Conservation (phyloP, 176 grass and related monocot genomes). For the Musa beccarii region DNA sequence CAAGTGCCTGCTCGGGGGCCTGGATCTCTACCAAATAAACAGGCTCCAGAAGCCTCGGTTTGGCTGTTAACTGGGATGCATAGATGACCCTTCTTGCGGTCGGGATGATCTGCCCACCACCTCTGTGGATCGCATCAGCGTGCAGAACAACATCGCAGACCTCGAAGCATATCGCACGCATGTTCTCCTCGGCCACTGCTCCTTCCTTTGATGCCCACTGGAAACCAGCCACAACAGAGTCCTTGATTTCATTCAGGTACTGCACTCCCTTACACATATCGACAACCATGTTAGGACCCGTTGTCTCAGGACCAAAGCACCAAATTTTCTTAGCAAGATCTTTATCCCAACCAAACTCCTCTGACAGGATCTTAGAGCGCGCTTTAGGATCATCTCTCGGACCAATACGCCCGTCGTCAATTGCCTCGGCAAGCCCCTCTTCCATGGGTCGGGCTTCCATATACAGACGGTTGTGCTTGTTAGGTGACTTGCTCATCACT, state of each 20-base stretch:
- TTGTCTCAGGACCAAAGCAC: constrained; percentile 15
- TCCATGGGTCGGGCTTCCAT: constrained; percentile 1
- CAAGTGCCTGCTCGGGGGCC: constrained; percentile 2
- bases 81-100: neutral
- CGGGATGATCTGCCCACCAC: neutral
- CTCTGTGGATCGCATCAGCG: constrained; percentile 4
- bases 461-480: neutral
- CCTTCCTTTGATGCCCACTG: constrained; percentile 23
- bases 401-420: neutral
- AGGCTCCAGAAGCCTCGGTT: constrained; percentile 2
- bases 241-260: constrained; percentile 13
- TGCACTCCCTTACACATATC: constrained; percentile 12
- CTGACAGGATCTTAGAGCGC: neutral
- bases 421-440: neutral
- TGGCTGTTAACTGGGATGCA: neutral
- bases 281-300: constrained; percentile 1
- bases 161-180: constrained; percentile 25
- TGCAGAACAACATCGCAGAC: constrained; percentile 22
- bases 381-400: constrained; percentile 4
- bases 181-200: constrained; percentile 21
- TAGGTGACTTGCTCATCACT: neutral
- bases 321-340: constrained; percentile 8
- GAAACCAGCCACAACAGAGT: constrained; percentile 3
- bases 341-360: constrained; percentile 7
- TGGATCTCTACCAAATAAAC: constrained; percentile 11